Conservation (phyloP, 1,284 basidiomycete genomes). For the Phellinidium pouzarii region DNA sequence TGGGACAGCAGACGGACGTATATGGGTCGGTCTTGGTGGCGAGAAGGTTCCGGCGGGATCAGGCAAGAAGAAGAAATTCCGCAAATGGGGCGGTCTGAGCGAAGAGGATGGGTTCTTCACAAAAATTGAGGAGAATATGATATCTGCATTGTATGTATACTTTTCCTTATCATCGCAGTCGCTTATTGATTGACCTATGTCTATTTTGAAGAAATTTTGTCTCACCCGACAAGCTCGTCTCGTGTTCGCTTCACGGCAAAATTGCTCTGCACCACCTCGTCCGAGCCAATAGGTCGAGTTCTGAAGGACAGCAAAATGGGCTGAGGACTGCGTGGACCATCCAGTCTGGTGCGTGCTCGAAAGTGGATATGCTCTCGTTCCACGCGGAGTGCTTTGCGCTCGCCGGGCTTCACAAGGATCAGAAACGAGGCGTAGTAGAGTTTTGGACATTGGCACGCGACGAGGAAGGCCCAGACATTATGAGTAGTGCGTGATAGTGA, state of each 20-base stretch:
- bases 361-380: constrained; percentile 52
- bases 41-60: constrained; percentile 37
- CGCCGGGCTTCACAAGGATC: constrained; percentile 52
- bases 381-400: constrained; percentile 38
- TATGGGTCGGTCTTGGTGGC: constrained; percentile 63
- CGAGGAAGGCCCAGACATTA: constrained; percentile 3
- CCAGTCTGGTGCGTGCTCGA: constrained; percentile 37
- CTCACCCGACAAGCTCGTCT: constrained; percentile 36
- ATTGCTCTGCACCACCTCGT: constrained; percentile 41
- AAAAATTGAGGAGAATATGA: constrained; percentile 60
- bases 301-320: constrained; percentile 26
- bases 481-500: constrained; percentile 5
- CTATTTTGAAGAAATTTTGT: constrained; percentile 42
- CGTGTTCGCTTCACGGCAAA: constrained; percentile 55
- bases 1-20: constrained; percentile 65
- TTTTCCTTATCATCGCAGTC: constrained; percentile 1
- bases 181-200: constrained; percentile 9
- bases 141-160: constrained; percentile 54
- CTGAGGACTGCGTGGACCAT: constrained; percentile 40
- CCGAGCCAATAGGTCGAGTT: constrained; percentile 24
- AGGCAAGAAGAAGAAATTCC: constrained; percentile 39
- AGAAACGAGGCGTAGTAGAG: constrained; percentile 50
- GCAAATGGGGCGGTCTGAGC: constrained; percentile 68
- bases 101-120: constrained; percentile 37
- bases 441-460: constrained; percentile 35